phyloP scores from a whole-genome alignment of 352 stramenopile species.

The Pythium plurisporium region DNA sequence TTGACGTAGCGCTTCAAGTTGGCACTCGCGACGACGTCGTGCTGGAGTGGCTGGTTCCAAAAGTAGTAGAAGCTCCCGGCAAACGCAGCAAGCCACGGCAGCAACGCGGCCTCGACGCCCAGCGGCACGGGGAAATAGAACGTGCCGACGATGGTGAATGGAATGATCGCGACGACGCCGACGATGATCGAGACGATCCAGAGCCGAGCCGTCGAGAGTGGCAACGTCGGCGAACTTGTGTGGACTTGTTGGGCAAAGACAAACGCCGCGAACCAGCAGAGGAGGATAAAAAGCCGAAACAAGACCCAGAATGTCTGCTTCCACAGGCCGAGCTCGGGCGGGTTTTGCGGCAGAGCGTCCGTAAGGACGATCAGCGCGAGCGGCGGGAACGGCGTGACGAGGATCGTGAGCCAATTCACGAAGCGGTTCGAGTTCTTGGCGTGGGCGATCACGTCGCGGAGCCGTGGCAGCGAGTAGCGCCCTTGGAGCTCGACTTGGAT shows the following conservation, averaged over 20 bases:
- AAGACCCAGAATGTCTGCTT: neutral
- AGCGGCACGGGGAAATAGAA: neutral
- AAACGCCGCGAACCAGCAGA: neutral
- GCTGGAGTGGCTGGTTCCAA: neutral
- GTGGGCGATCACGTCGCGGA: neutral
- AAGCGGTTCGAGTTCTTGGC: neutral
- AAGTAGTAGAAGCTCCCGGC: neutral
- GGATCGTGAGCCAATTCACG: neutral
- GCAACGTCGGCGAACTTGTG: neutral
- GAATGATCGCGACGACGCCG: neutral
- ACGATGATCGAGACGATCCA: neutral
- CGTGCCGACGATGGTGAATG: neutral
- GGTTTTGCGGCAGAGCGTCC: neutral
- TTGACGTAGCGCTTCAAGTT: neutral
- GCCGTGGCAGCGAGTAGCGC: neutral
- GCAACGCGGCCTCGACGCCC: neutral
- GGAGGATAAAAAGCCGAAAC: neutral
- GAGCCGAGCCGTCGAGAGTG: neutral
- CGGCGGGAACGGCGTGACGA: neutral
- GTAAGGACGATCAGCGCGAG: neutral
- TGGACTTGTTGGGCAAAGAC: neutral
- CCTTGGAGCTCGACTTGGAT: conserved; percentile 1
- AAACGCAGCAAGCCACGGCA: neutral
- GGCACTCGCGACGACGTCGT: neutral
- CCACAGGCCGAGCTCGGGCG: neutral